These are phyloP conservation scores for Persicaria tinctoria DNA, from an alignment of 148 eudicot genomes.

Conservation along the genomic window DNA sequence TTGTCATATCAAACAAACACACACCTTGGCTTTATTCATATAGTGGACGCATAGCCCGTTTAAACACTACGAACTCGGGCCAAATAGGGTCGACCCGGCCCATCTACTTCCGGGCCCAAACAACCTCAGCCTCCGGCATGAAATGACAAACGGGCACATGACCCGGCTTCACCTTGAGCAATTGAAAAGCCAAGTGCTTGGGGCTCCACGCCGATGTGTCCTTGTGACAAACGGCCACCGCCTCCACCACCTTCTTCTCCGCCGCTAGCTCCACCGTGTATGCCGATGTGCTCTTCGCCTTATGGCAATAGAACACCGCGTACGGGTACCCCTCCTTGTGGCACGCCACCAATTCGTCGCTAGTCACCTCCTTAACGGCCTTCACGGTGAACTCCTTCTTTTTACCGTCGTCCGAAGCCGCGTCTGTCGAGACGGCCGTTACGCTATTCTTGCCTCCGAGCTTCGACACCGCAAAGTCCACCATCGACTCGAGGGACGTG, in stretches of 20 bases:
- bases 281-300: slow-evolving; percentile 28
- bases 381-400: slow-evolving; percentile 6
- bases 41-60: too few species aligned
- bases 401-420: slow-evolving; percentile 10
- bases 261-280: slow-evolving; percentile 29
- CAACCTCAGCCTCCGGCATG: slow-evolving; percentile 49
- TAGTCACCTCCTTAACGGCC: background rate
- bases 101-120: slow-evolving; percentile 32
- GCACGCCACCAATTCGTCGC: slow-evolving; percentile 26
- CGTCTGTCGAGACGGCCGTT: slow-evolving; percentile 25
- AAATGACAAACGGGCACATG: slow-evolving; percentile 55
- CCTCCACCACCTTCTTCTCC: slow-evolving; percentile 32
- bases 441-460: slow-evolving; percentile 27
- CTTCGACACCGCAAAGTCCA: slow-evolving; percentile 43
- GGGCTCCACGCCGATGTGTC: slow-evolving; percentile 72
- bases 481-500: slow-evolving; percentile 68
- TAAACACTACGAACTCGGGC: too few species aligned
- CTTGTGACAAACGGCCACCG: slow-evolving; percentile 50
- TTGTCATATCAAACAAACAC: too few species aligned
- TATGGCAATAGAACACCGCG: slow-evolving; percentile 64
- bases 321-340: slow-evolving; percentile 52
- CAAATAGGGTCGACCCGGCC: background rate
- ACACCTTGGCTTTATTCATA: too few species aligned
- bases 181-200: slow-evolving; percentile 49
- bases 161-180: slow-evolving; percentile 57